These are phyloP conservation scores for Auxenochlorella pyrenoidosa DNA, from an alignment of 139 green algal genomes.

Conservation along the genomic window DNA sequence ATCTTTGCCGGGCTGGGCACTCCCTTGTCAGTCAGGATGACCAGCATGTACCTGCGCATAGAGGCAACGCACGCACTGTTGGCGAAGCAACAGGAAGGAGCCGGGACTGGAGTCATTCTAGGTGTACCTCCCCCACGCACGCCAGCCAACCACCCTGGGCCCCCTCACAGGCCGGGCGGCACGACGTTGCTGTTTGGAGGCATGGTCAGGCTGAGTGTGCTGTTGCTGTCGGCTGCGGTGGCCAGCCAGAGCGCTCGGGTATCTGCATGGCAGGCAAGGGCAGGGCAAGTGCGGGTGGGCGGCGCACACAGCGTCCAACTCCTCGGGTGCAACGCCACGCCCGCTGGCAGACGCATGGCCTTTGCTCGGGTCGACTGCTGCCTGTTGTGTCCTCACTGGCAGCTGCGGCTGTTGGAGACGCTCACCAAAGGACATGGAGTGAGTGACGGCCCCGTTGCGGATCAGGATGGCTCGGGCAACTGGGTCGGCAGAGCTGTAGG, in stretches of 20 bases:
- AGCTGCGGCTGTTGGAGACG: background rate
- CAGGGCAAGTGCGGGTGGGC: too few species aligned
- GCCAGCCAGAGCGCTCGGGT: constrained; percentile 7
- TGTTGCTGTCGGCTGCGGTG: background rate
- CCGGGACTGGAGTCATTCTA: too few species aligned
- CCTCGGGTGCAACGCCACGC: too few species aligned
- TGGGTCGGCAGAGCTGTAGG: constrained; percentile 5
- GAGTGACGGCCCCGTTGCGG: constrained; percentile 9
- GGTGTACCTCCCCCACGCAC: too few species aligned
- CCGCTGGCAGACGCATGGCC: too few species aligned
- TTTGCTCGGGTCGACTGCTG: too few species aligned
- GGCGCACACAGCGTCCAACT: too few species aligned
- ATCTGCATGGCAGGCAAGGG: too few species aligned
- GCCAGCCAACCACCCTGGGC: background rate
- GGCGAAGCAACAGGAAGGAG: too few species aligned
- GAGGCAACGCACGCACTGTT: background rate
- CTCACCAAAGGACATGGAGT: constrained; percentile 29
- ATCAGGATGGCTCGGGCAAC: background rate
- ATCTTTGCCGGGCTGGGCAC: constrained; percentile 2
- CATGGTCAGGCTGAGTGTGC: background rate
- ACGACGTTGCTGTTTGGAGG: background rate
- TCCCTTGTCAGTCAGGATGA: constrained; percentile 8
- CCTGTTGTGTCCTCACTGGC: too few species aligned
- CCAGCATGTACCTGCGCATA: constrained; percentile 18
- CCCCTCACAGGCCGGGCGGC: constrained; percentile 11